A percentile compares a stretch with the other conserved stretches of the same genome.
Conservation (phyloP, 345 rosid species). For the Eucalyptus virginea region DNA sequence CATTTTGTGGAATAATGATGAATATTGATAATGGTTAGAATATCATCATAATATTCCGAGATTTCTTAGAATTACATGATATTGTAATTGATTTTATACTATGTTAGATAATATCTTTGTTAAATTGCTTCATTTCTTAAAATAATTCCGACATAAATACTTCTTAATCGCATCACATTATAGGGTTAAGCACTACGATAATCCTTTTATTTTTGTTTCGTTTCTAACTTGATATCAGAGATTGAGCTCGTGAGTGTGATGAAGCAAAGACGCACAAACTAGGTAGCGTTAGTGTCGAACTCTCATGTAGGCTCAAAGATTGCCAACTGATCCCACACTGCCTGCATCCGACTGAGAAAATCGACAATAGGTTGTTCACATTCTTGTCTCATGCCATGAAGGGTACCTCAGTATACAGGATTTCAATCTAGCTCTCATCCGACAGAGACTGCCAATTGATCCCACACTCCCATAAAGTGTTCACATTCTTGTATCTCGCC, state of each 20-base stretch:
- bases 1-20: neutral
- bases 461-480: neutral
- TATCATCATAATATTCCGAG: neutral
- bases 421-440: too few relatives aligned
- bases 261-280: neutral
- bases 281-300: neutral
- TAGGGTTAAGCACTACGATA: neutral
- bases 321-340: neutral
- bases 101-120: neutral
- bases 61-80: neutral
- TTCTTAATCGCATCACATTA: neutral
- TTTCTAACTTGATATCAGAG: neutral
- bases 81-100: neutral
- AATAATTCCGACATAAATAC: neutral
- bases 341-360: neutral
- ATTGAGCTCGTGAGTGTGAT: neutral
- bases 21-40: neutral
- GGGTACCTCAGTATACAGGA: too few relatives aligned
- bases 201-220: neutral
- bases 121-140: neutral
- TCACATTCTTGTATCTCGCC: neutral
- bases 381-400: too few relatives aligned
- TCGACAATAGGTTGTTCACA: neutral
- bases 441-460: neutral
- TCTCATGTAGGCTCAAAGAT: neutral